Conservation (phyloP, 2,329 filamentous ascomycete genomes). For the Xylaria hypoxylon region DNA sequence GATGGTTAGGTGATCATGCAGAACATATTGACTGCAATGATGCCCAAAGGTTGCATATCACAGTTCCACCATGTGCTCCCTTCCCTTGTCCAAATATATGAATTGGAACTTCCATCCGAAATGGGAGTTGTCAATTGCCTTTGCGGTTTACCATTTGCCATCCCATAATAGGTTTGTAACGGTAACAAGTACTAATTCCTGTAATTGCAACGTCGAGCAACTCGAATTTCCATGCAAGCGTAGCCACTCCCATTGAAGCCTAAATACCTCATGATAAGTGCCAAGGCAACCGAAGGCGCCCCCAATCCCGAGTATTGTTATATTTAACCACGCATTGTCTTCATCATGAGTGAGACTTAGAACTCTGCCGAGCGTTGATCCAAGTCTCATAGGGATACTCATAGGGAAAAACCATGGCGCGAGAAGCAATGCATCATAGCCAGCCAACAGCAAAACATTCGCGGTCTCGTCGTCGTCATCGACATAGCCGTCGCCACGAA, state of each 20-base stretch:
- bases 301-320: not conserved
- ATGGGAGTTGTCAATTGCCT: not conserved
- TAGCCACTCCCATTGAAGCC: not conserved
- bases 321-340: conserved; percentile 8
- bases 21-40: not conserved
- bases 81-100: not conserved
- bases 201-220: not conserved
- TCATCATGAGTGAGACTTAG: not conserved
- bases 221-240: not conserved
- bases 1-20: not conserved
- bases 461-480: not conserved
- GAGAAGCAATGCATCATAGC: not conserved
- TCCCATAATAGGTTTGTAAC: not conserved
- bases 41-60: not conserved
- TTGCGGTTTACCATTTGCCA: not conserved
- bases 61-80: not conserved
- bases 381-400: not conserved
- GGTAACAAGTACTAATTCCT: not conserved
- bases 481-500: not conserved
- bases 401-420: conserved; percentile 9
- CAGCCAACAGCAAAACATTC: conserved; percentile 1
- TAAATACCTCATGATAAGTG: not conserved
- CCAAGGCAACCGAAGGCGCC: not conserved
- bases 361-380: not conserved
- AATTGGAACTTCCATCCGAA: conserved; percentile 3